These are phyloP conservation scores for Hylodesmum podocarpum DNA, from an alignment of 306 rosid species.

Conservation along the genomic window DNA sequence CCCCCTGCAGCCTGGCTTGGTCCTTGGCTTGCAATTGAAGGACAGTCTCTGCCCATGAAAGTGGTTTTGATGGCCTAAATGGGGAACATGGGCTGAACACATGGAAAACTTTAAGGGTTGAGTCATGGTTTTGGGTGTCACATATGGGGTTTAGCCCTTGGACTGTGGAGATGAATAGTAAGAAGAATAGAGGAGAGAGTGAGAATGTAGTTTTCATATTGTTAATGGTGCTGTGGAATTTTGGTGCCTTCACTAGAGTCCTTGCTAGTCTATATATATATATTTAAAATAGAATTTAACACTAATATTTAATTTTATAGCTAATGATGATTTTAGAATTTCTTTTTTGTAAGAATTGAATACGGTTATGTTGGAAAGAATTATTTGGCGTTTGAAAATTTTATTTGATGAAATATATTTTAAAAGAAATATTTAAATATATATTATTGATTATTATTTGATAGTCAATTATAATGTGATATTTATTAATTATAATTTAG, in stretches of 20 bases:
- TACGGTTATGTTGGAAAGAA: too few relatives aligned
- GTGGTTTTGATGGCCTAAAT: conserved; percentile 53
- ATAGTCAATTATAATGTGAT: too few relatives aligned
- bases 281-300: too few relatives aligned
- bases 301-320: too few relatives aligned
- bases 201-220: conserved; percentile 42
- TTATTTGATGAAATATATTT: too few relatives aligned
- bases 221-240: conserved; percentile 17
- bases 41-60: conserved; percentile 71
- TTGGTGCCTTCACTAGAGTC: conserved; percentile 30
- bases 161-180: conserved; percentile 35
- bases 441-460: too few relatives aligned
- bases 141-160: conserved; percentile 53
- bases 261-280: conserved; percentile 36
- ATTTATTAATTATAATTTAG: too few relatives aligned
- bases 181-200: conserved; percentile 17
- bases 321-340: too few relatives aligned
- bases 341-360: too few relatives aligned
- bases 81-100: conserved; percentile 75
- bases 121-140: conserved; percentile 46
- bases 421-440: too few relatives aligned
- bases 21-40: conserved; percentile 65
- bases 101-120: conserved; percentile 70
- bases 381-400: too few relatives aligned
- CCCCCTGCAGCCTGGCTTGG: conserved; percentile 60